Conservation (phyloP, 179 eudicot species). For the Beta macrorhiza region DNA sequence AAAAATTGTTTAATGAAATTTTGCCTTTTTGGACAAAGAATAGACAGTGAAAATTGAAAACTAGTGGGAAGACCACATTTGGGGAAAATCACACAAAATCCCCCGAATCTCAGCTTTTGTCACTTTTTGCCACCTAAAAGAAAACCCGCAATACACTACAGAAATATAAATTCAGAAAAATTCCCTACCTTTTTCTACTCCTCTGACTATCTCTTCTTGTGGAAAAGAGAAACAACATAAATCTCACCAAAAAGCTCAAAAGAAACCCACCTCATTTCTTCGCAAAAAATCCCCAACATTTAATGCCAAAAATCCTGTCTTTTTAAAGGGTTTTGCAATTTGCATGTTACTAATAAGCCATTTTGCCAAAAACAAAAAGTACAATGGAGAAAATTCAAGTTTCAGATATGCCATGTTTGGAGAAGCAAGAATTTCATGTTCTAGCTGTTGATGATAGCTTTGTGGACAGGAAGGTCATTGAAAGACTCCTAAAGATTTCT, state of each 20-base stretch:
- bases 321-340: neutral
- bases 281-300: constrained; percentile 26
- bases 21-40: constrained; percentile 32
- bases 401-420: constrained; percentile 25
- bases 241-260: constrained; percentile 14
- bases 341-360: neutral
- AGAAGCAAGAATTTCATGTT: constrained; percentile 52
- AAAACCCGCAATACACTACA: neutral
- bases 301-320: constrained; percentile 19
- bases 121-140: constrained; percentile 41
- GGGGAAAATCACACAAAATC: constrained; percentile 36
- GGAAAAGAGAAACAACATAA: constrained; percentile 17
- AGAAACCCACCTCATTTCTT: constrained; percentile 1
- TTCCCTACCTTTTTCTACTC: constrained; percentile 2
- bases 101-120: constrained; percentile 40
- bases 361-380: neutral
- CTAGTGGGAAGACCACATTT: constrained; percentile 31
- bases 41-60: constrained; percentile 26
- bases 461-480: constrained; percentile 65
- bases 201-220: constrained; percentile 12
- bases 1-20: neutral
- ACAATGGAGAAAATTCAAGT: constrained; percentile 12
- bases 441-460: constrained; percentile 74
- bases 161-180: constrained; percentile 13
- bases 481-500: constrained; percentile 57